Conservation (phyloP, 169 alveolate genomes). For the Ichthyophthirius multifiliis region DNA sequence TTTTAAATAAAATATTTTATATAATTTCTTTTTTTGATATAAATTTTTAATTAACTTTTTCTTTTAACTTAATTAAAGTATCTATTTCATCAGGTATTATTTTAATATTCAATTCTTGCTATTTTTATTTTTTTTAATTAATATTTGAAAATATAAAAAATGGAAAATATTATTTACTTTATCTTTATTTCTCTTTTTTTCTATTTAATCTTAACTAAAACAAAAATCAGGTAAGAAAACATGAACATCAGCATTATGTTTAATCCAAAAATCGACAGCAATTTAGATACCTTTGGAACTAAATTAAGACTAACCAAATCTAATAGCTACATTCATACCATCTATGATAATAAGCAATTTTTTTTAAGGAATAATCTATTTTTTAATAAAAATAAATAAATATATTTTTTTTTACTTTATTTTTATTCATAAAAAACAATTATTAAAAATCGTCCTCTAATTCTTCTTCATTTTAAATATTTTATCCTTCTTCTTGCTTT, state of each 20-base stretch:
- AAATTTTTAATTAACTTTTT: not conserved
- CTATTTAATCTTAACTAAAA: slow-evolving; percentile 50
- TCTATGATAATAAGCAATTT: slow-evolving; percentile 70
- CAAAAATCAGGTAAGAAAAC: slow-evolving; percentile 72
- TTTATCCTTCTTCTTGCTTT: not conserved
- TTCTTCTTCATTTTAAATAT: not conserved
- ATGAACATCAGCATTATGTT: slow-evolving; percentile 63
- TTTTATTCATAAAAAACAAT: too few relatives aligned
- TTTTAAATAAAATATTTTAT: too few relatives aligned
- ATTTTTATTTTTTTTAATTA: slow-evolving; percentile 4
- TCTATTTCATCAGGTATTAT: slow-evolving; percentile 70
- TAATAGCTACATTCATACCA: slow-evolving; percentile 77
- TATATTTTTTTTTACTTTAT: too few relatives aligned
- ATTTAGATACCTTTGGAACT: slow-evolving; percentile 71
- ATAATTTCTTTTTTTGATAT: not conserved
- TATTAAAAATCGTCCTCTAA: too few relatives aligned
- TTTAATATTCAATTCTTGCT: not conserved
- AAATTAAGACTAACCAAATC: slow-evolving; percentile 68
- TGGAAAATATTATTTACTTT: not conserved
- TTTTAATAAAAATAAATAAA: not conserved
- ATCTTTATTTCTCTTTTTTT: slow-evolving; percentile 42
- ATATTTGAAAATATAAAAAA: slow-evolving; percentile 13
- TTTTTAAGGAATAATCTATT: not conserved
- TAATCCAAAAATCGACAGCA: slow-evolving; percentile 66
- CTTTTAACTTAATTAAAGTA: slow-evolving; percentile 17